Evolutionary conservation across 371 early-diverging fungal genomes (phyloP).

Genomic region (Chytridiales sp.): DNA sequence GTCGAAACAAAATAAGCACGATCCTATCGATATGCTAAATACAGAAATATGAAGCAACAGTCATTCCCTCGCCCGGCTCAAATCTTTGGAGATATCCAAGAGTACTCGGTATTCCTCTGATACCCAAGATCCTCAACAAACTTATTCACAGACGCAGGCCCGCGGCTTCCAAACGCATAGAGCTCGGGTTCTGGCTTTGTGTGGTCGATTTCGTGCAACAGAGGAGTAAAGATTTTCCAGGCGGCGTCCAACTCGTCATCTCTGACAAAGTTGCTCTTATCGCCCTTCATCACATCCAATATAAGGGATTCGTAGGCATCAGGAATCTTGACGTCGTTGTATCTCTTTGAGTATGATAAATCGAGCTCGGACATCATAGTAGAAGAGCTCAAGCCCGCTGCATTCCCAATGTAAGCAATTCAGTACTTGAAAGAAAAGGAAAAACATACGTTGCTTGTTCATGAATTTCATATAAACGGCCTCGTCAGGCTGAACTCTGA

Average conservation of each 20-base stretch:
- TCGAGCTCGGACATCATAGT: conserved; percentile 85
- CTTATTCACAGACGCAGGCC: conserved; percentile 73
- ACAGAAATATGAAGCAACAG: too few species aligned
- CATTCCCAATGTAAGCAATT: conserved; percentile 20
- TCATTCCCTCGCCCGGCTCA: too few species aligned
- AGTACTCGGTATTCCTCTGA: conserved; percentile 37
- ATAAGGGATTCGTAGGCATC: conserved; percentile 96
- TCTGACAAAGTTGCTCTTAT: conserved; percentile 96
- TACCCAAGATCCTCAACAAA: conserved; percentile 75
- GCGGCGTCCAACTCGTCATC: conserved; percentile 94
- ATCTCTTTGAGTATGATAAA: conserved; percentile 83
- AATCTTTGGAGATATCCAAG: conserved; percentile 38
- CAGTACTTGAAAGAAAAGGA: conserved; percentile 61
- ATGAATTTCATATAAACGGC: conserved; percentile 97
- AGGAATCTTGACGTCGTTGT: conserved; percentile 82
- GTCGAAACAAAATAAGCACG: too few species aligned
- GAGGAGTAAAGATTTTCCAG: conserved; percentile 96
- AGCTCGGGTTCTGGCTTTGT: conserved; percentile 66
- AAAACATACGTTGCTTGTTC: conserved; percentile 73
- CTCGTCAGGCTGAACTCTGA: conserved; percentile 93
- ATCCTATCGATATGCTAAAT: too few species aligned
- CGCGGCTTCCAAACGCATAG: conserved; percentile 88
- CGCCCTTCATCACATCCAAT: conserved; percentile 84
- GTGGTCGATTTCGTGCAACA: conserved; percentile 84
- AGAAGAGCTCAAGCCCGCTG: conserved; percentile 39